A percentile compares a stretch with the other conserved stretches of the same genome.
phyloP scores from a whole-genome alignment of 768 basidiomycete species.

The Stropharia rugosoannulata region DNA sequence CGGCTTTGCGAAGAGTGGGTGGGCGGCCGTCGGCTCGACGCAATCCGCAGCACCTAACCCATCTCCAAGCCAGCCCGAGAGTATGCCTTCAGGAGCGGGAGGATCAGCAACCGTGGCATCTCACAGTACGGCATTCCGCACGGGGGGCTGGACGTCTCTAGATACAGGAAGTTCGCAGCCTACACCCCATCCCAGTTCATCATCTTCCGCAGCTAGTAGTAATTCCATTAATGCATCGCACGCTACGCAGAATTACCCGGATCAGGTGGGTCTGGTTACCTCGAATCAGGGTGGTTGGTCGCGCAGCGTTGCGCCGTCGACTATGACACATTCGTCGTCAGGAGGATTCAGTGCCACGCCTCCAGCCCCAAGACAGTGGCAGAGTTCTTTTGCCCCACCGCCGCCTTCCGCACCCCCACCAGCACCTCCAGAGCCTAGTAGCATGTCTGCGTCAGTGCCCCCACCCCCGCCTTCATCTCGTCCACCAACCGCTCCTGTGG shows the following conservation, averaged over 20 bases:
- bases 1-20: conserved; percentile 46
- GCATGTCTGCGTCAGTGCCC: conserved; percentile 19
- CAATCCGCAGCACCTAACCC: not conserved
- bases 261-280: not conserved
- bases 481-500: conserved; percentile 10
- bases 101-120: not conserved
- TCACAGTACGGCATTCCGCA: conserved; percentile 29
- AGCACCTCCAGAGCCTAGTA: conserved; percentile 17
- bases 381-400: conserved; percentile 13
- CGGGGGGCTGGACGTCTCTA: conserved; percentile 68
- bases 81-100: not conserved
- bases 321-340: conserved; percentile 2
- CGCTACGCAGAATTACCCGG: not conserved
- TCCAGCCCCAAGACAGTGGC: conserved; percentile 7
- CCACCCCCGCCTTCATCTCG: conserved; percentile 12
- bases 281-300: conserved; percentile 11
- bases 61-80: not conserved
- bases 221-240: conserved; percentile 9
- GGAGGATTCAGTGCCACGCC: conserved; percentile 1
- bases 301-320: not conserved
- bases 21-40: conserved; percentile 43
- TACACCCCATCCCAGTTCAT: conserved; percentile 15
- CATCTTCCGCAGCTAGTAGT: conserved; percentile 10
- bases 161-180: conserved; percentile 44
- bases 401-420: conserved; percentile 21